These are phyloP conservation scores for Botrytis aclada DNA, from an alignment of 2,329 filamentous ascomycete genomes.

Conservation along the genomic window DNA sequence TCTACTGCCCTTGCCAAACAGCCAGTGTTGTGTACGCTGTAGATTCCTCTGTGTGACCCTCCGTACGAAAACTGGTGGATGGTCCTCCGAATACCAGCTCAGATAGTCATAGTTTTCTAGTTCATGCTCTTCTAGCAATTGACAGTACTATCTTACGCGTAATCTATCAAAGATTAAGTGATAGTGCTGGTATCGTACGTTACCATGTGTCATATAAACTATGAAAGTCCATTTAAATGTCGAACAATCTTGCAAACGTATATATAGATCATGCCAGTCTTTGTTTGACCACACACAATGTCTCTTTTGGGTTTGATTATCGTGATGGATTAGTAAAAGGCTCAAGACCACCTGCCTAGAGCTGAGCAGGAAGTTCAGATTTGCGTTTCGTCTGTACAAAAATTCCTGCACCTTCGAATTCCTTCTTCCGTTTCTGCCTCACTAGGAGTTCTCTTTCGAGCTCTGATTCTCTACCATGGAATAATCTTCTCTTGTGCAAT, in stretches of 20 bases:
- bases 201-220: neutral
- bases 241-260: neutral
- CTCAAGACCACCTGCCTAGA: too few relatives aligned
- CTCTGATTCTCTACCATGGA: accelerated
- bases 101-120: neutral
- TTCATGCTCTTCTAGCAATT: neutral
- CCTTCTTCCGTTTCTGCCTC: neutral
- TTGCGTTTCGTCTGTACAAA: neutral
- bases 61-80: neutral
- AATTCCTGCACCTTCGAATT: too few relatives aligned
- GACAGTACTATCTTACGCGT: neutral
- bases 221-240: neutral
- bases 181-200: neutral
- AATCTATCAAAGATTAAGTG: too few relatives aligned
- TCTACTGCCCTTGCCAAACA: neutral
- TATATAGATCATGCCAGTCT: neutral
- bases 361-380: neutral
- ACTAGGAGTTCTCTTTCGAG: neutral
- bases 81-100: neutral
- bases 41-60: neutral
- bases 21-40: neutral
- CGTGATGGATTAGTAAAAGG: neutral
- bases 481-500: neutral
- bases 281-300: too few relatives aligned
- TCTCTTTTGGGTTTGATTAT: neutral